Evolutionary conservation across 352 stramenopile species (phyloP).

Genomic region (Phytophthora sansomeana): DNA sequence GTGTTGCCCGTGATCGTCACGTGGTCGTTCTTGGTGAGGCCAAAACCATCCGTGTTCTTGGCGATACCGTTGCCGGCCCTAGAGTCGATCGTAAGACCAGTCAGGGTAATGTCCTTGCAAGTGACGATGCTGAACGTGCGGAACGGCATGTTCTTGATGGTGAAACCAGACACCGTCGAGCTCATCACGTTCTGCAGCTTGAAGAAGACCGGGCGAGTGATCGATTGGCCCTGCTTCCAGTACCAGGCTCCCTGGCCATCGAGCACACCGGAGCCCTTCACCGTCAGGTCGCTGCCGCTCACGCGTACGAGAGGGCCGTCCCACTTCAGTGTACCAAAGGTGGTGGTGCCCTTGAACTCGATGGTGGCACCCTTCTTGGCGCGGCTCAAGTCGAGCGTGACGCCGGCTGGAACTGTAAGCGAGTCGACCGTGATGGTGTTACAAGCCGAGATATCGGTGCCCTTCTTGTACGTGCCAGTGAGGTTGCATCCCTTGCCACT

Average conservation of each 20-base stretch:
- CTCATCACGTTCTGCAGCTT: conserved; percentile 31
- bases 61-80: conserved; percentile 8
- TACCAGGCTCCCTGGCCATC: conserved; percentile 50
- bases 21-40: conserved; percentile 36
- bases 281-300: conserved; percentile 33
- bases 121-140: conserved; percentile 41
- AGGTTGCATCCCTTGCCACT: conserved; percentile 35
- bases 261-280: conserved; percentile 36
- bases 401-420: conserved; percentile 38
- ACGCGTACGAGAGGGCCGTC: conserved; percentile 39
- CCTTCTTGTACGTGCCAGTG: conserved; percentile 45
- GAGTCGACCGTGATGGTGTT: conserved; percentile 31
- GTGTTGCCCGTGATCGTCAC: conserved; percentile 41
- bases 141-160: conserved; percentile 42
- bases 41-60: conserved; percentile 40
- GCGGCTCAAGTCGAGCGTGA: conserved; percentile 44
- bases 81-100: conserved; percentile 26
- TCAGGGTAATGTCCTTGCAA: conserved; percentile 25
- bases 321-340: conserved; percentile 44
- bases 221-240: conserved; percentile 43
- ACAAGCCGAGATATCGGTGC: conserved; percentile 38
- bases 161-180: conserved; percentile 42
- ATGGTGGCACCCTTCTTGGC: conserved; percentile 42
- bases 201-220: conserved; percentile 46
- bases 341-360: conserved; percentile 43